These are phyloP conservation scores for Lactifluus hygrophoroides DNA, from an alignment of 768 basidiomycete species.

Conservation along the genomic window DNA sequence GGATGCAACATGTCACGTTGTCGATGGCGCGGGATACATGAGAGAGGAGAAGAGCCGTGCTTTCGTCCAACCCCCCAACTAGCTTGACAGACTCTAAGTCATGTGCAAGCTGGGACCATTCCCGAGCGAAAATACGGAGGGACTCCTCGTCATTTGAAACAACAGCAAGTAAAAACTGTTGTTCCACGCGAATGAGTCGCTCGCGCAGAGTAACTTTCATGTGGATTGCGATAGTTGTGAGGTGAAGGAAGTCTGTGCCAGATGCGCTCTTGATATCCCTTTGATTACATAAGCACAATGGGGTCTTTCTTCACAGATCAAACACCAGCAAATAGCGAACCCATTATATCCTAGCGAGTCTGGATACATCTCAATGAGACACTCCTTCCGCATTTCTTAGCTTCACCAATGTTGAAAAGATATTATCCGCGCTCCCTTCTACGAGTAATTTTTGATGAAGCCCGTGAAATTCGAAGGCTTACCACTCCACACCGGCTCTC, in stretches of 20 bases:
- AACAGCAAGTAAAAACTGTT: conserved; percentile 1
- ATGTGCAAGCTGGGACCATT: neutral
- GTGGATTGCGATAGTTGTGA: neutral
- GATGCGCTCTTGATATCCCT: neutral
- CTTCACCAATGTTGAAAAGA: neutral
- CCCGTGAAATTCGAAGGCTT: neutral
- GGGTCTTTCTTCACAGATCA: neutral
- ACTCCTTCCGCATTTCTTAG: neutral
- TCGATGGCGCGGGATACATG: neutral
- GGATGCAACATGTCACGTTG: neutral
- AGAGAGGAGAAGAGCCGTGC: neutral
- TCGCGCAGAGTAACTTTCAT: conserved; percentile 1
- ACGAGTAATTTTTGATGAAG: neutral
- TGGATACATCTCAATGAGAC: neutral
- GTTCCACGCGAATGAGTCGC: neutral
- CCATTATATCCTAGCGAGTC: neutral
- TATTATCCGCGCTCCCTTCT: neutral
- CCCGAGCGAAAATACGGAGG: neutral
- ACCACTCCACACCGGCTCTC: accelerated
- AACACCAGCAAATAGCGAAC: neutral
- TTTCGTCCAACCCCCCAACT: neutral
- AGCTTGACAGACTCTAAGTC: neutral
- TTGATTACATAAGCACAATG: conserved; percentile 12
- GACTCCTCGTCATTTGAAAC: neutral
- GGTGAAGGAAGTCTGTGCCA: neutral